Conservation (phyloP, 768 basidiomycete species). For the Agrocybe pediades region DNA sequence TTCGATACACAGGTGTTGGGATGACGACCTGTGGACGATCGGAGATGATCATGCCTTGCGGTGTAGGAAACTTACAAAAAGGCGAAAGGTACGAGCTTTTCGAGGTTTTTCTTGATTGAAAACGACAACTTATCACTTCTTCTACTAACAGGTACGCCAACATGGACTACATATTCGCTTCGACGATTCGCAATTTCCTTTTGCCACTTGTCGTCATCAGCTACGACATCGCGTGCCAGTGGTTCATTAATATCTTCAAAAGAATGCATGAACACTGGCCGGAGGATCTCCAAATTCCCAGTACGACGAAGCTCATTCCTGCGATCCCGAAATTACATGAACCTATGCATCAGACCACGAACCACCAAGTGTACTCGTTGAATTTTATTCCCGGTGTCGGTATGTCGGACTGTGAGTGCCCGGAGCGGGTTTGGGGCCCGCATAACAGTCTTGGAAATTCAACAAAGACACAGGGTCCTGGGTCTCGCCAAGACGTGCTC, state of each 20-base stretch:
- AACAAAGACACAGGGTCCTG: background rate
- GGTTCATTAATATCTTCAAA: background rate
- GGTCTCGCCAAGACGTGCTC: background rate
- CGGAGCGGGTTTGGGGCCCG: background rate
- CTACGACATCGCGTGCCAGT: no score
- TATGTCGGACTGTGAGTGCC: background rate
- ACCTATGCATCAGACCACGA: background rate
- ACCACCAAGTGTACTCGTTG: background rate
- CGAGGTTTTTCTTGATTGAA: background rate
- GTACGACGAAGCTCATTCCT: background rate
- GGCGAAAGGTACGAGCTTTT: conserved; percentile 26
- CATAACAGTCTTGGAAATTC: background rate
- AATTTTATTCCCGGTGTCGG: background rate
- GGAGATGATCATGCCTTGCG: conserved; percentile 9
- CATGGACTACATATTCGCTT: conserved; percentile 17
- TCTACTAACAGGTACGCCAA: conserved; percentile 9
- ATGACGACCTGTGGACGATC: conserved; percentile 3
- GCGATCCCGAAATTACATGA: background rate
- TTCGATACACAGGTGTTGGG: conserved; percentile 15
- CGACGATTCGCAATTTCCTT: background rate
- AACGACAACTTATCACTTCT: background rate
- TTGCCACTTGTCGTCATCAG: conserved; percentile 7
- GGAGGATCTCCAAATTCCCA: background rate
- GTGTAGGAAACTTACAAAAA: conserved; percentile 30
- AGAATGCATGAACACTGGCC: background rate